These are phyloP conservation scores for Vitis hybrid DNA, from an alignment of 177 flowering plant genomes.

Conservation along the genomic window DNA sequence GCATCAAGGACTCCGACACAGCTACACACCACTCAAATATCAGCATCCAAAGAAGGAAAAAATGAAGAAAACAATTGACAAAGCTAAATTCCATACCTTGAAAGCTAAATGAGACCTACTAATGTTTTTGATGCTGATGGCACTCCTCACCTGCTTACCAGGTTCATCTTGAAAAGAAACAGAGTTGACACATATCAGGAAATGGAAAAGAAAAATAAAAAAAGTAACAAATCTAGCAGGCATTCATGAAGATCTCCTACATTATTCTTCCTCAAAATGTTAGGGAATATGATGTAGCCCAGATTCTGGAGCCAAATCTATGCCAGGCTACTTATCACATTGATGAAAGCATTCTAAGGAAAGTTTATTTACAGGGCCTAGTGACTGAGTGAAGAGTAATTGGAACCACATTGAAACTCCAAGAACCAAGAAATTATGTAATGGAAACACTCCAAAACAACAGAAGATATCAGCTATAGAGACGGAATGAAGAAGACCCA, in stretches of 20 bases:
- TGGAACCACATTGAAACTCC: too few species aligned
- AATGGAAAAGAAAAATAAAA: not conserved
- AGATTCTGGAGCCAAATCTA: too few species aligned
- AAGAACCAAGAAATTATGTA: too few species aligned
- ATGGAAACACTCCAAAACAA: too few species aligned
- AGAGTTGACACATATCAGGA: slow-evolving; percentile 3
- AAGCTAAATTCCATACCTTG: slow-evolving; percentile 27
- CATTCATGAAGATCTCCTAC: not conserved
- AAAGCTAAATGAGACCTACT: slow-evolving; percentile 43
- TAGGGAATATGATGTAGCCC: too few species aligned
- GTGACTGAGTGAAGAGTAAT: too few species aligned
- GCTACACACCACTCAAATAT: not conserved
- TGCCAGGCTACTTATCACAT: not conserved
- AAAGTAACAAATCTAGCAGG: not conserved
- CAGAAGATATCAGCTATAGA: too few species aligned
- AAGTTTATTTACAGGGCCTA: not conserved
- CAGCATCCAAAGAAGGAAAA: not conserved
- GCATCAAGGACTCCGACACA: too few species aligned
- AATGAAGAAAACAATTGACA: not conserved
- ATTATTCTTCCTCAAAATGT: too few species aligned
- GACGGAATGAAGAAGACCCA: too few species aligned
- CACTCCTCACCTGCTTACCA: slow-evolving; percentile 46
- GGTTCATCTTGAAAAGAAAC: slow-evolving; percentile 36
- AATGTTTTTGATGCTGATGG: slow-evolving; percentile 37
- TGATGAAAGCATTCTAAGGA: not conserved